A percentile compares a stretch with the other conserved stretches of the same genome.
Evolutionary conservation across 805 yeast genomes (phyloP).

Genomic region (Pichia nakasei): DNA sequence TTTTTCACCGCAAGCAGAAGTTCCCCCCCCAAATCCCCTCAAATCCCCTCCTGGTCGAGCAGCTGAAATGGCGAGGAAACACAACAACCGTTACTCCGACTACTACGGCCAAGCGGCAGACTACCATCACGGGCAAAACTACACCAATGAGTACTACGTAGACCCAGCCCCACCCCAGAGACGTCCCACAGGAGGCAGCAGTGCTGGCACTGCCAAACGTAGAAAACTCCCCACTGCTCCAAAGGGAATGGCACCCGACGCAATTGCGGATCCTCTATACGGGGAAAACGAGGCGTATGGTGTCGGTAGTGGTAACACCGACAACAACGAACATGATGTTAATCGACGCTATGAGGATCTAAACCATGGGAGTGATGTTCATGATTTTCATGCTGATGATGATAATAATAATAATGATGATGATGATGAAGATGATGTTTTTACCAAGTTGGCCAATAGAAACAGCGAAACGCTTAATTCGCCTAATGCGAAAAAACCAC

Average conservation of each 20-base stretch:
- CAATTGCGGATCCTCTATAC: neutral
- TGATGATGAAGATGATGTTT: constrained; percentile 10
- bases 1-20: too few species aligned
- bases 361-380: neutral
- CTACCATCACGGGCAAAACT: too few species aligned
- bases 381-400: neutral
- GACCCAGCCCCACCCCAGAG: too few species aligned
- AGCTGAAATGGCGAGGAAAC: too few species aligned
- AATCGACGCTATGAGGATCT: neutral
- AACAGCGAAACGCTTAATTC: too few species aligned
- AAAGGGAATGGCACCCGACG: constrained; percentile 1
- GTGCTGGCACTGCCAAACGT: neutral
- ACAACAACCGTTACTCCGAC: too few species aligned
- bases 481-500: neutral
- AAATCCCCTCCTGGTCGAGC: too few species aligned
- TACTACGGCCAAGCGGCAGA: too few species aligned
- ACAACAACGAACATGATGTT: neutral
- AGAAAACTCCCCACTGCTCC: constrained; percentile 11
- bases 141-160: too few species aligned
- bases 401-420: neutral
- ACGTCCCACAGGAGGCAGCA: neutral
- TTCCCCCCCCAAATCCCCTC: too few species aligned
- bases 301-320: neutral
- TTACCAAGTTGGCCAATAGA: constrained; percentile 5
- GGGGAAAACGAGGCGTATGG: neutral